These are phyloP conservation scores for Trametes maxima DNA, from an alignment of 768 basidiomycete genomes.

Conservation along the genomic window DNA sequence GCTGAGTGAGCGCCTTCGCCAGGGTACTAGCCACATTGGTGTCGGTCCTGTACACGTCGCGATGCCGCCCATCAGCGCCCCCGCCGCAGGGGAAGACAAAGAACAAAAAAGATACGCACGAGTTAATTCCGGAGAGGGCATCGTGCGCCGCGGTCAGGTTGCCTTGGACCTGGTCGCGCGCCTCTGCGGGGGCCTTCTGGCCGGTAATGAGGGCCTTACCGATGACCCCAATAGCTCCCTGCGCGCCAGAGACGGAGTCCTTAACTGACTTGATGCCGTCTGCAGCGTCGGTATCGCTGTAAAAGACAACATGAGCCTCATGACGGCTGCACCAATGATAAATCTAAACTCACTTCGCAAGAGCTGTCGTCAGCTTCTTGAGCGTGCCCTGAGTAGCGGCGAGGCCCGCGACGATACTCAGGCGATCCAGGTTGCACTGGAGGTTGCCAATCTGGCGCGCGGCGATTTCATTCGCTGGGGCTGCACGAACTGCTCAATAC, in stretches of 20 bases:
- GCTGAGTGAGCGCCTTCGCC: slow-evolving; percentile 22
- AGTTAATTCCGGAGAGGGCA: slow-evolving; percentile 11
- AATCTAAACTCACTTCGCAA: slow-evolving; percentile 9
- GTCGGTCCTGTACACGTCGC: slow-evolving; percentile 15
- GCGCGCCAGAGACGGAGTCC: slow-evolving; percentile 17
- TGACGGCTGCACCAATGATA: neutral
- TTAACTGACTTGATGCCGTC: slow-evolving; percentile 3
- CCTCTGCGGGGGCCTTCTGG: slow-evolving; percentile 28
- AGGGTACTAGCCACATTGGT: slow-evolving; percentile 5
- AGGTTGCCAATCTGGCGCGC: slow-evolving; percentile 37
- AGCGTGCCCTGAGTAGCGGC: slow-evolving; percentile 26
- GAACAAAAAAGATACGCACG: neutral
- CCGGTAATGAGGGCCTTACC: slow-evolving; percentile 28
- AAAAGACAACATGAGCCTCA: no score
- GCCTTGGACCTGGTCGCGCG: slow-evolving; percentile 26
- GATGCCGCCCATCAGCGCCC: neutral
- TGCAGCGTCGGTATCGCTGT: slow-evolving; percentile 11
- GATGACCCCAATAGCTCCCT: slow-evolving; percentile 26
- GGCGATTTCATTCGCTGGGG: slow-evolving; percentile 4
- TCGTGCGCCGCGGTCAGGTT: slow-evolving; percentile 22
- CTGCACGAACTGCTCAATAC: neutral
- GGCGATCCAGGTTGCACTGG: slow-evolving; percentile 37
- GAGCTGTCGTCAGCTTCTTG: slow-evolving; percentile 23
- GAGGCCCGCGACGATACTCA: slow-evolving; percentile 34
- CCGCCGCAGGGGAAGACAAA: neutral